Evolutionary conservation across 129 eudicot species (phyloP), one percentile per base, ranked within the genome.

Genomic region (Logfia minima): DNA sequence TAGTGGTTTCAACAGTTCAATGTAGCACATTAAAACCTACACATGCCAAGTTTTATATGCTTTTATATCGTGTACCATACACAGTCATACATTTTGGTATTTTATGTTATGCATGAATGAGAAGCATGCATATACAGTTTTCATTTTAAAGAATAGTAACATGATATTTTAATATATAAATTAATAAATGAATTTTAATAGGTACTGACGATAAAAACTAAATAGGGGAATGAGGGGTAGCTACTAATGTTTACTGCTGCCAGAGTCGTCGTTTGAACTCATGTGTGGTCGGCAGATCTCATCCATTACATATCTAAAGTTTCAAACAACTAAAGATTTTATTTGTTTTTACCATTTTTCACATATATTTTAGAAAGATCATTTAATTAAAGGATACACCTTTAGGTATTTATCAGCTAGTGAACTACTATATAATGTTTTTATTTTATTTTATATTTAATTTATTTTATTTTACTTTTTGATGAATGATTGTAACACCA

Each of bases 211-310:
- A 9, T 56, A 56, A 56, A 19, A 22, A 78, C 35, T 78, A 39
- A 70, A 70, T 70, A 19, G 60, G 41, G 17, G 39, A 60, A 69
- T 35, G 75, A 66, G 82, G 39, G 76, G 82, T 70, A 70, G 82
- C 68, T 78, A 62, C 51, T 69, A 43, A 59, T 69, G 78, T 64
- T 74, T 80, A 74, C 69, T 56, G 26, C 72, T 35, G 58, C 73
- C 74, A 79, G 78, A 72, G 74, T 65, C 52, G 79, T 80, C 29
- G 79, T 66, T 74, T 80, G 53, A 66, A 56, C 84, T 80, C 79
- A 66, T 80, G 63, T 70, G 53, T 26, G 79, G 78, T 73, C 68
- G 83, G 75, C 45, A 80, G 59, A 56, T 18, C 74, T 66, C 79
- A 73, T 74, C 65, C 67, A 79, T 79, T 72, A 63, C 78, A 23